Percentiles rank a stretch among this genome's conserved stretches.
Conservation (phyloP, 805 yeast genomes). For the Priceomyces haplophilus region DNA sequence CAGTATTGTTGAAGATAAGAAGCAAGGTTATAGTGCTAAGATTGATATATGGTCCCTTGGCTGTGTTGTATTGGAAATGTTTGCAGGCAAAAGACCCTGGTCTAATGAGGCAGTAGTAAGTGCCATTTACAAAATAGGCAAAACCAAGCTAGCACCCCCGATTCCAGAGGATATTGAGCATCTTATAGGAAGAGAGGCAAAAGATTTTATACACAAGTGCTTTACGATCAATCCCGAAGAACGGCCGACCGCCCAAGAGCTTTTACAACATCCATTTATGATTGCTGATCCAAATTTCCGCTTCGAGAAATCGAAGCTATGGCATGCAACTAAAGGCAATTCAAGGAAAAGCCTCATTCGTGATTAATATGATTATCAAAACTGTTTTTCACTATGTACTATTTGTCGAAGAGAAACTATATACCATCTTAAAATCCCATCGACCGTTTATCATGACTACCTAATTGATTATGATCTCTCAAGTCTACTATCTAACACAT, state of each 20-base stretch:
- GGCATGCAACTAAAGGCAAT: conserved; percentile 46
- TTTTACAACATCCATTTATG: conserved; percentile 56
- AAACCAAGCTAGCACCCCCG: conserved; percentile 88
- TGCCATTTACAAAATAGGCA: conserved; percentile 87
- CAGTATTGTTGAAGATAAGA: conserved; percentile 65
- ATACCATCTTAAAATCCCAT: background rate
- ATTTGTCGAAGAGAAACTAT: background rate
- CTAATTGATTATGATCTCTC: too few species aligned
- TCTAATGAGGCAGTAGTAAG: conserved; percentile 91
- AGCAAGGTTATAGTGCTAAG: conserved; percentile 94
- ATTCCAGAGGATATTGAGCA: conserved; percentile 84
- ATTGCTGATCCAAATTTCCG: conserved; percentile 38
- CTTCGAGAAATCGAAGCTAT: conserved; percentile 54
- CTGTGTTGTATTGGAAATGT: conserved; percentile 96
- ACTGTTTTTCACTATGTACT: background rate
- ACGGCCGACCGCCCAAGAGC: conserved; percentile 80
- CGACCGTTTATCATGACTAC: background rate
- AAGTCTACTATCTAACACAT: too few species aligned
- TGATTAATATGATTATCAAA: background rate
- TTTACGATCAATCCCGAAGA: conserved; percentile 72
- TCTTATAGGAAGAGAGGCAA: conserved; percentile 61
- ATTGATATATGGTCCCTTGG: conserved; percentile 98
- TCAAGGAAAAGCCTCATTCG: conserved; percentile 15
- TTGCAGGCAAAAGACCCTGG: conserved; percentile 98
- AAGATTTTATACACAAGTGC: conserved; percentile 70